Evolutionary conservation across 345 rosid genomes (phyloP).

Genomic region (Lagerstroemia speciosa): DNA sequence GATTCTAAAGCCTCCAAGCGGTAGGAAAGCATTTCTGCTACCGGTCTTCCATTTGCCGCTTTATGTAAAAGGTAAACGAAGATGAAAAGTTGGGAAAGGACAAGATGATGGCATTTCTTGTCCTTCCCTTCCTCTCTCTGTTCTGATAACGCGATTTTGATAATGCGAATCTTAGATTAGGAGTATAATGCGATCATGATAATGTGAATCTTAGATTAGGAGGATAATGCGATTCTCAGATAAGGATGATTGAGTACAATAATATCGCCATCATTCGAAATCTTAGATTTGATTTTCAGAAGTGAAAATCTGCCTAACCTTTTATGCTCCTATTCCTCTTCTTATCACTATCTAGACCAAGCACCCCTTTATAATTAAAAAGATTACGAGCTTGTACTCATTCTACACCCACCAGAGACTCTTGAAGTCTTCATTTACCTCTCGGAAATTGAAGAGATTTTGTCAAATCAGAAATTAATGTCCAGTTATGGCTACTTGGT

Average conservation of each 20-base stretch:
- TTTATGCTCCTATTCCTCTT: too few species aligned
- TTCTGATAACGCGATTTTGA: too few species aligned
- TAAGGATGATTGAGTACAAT: too few species aligned
- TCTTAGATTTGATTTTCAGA: too few species aligned
- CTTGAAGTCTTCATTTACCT: neutral
- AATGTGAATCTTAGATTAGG: too few species aligned
- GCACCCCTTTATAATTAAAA: too few species aligned
- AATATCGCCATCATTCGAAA: too few species aligned
- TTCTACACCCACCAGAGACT: neutral
- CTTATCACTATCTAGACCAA: too few species aligned
- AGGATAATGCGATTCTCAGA: too few species aligned
- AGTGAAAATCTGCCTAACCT: too few species aligned
- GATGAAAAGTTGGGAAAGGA: neutral
- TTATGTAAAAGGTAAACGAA: neutral
- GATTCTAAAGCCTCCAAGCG: neutral
- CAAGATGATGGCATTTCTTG: neutral
- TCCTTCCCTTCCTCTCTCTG: neutral
- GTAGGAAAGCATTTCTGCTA: neutral
- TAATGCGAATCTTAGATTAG: too few species aligned
- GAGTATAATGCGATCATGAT: too few species aligned
- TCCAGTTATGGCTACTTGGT: neutral
- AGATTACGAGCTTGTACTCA: neutral
- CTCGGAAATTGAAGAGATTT: neutral
- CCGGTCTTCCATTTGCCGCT: neutral
- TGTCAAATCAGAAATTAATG: neutral